A percentile compares a stretch with the other conserved stretches of the same genome.
phyloP scores from a whole-genome alignment of 176 grass and related monocot genomes.

The Cenchrus fungigraminus region DNA sequence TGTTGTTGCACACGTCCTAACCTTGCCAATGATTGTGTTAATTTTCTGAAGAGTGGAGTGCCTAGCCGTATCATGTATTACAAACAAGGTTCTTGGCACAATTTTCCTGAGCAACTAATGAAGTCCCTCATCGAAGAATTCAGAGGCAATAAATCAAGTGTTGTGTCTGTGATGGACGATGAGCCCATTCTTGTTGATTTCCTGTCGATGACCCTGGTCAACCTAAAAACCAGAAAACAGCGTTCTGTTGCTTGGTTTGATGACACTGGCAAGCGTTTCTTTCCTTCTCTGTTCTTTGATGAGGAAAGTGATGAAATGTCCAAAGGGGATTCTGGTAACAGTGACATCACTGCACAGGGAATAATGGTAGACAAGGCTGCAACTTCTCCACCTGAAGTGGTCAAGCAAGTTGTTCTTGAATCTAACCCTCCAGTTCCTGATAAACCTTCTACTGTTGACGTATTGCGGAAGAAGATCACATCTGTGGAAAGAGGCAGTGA shows the following conservation, averaged over 20 bases:
- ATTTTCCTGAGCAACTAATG: slow-evolving; percentile 65
- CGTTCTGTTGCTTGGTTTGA: slow-evolving; percentile 80
- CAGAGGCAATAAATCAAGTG: slow-evolving; percentile 58
- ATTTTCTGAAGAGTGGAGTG: slow-evolving; percentile 64
- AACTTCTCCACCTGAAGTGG: slow-evolving; percentile 56
- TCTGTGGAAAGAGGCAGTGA: slow-evolving; percentile 61
- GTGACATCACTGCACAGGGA: slow-evolving; percentile 28
- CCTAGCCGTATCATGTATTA: slow-evolving; percentile 72
- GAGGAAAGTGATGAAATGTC: slow-evolving; percentile 45
- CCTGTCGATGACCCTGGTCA: slow-evolving; percentile 71
- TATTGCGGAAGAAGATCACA: slow-evolving; percentile 70
- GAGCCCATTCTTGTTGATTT: slow-evolving; percentile 71
- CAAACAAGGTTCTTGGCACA: slow-evolving; percentile 58
- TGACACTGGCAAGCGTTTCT: slow-evolving; percentile 69
- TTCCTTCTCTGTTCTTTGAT: slow-evolving; percentile 68
- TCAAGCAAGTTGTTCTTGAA: slow-evolving; percentile 68
- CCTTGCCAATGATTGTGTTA: slow-evolving; percentile 71
- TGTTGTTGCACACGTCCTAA: slow-evolving; percentile 68
- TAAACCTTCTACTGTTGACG: slow-evolving; percentile 46
- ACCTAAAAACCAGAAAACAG: slow-evolving; percentile 67
- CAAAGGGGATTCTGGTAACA: slow-evolving; percentile 26
- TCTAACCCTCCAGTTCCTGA: slow-evolving; percentile 45
- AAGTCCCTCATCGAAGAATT: slow-evolving; percentile 66
- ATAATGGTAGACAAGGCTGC: slow-evolving; percentile 46
- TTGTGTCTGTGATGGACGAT: slow-evolving; percentile 55